phyloP scores from a whole-genome alignment of 192 early-diverging fungal species.

The Rhizophagus prolifer region DNA sequence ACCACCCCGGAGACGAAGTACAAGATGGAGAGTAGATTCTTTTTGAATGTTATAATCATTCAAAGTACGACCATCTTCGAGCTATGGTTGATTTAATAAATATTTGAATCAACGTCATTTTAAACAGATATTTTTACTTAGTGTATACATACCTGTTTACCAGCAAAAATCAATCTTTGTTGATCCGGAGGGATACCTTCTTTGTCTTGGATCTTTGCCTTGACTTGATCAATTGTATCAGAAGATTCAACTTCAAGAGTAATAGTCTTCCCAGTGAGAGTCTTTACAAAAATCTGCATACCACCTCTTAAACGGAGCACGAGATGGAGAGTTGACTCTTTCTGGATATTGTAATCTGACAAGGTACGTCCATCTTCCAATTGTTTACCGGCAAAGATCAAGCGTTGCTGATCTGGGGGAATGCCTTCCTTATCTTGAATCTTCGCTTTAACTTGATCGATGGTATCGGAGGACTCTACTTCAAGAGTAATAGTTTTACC shows the following conservation, averaged over 20 bases:
- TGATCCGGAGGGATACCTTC: not conserved
- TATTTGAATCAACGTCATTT: no score
- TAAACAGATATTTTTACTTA: no score
- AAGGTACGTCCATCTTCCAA: constrained; percentile 74
- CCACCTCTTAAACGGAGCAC: constrained; percentile 68
- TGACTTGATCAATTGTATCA: not conserved
- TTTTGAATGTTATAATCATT: constrained; percentile 21
- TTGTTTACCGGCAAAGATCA: constrained; percentile 82
- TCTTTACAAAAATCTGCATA: constrained; percentile 78
- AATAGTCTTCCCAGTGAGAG: constrained; percentile 92
- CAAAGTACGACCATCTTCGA: no score
- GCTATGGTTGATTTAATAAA: no score
- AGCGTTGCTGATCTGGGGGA: constrained; percentile 71
- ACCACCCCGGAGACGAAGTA: constrained; percentile 71
- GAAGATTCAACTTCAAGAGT: constrained; percentile 53
- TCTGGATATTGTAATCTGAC: constrained; percentile 66
- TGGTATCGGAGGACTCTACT: not conserved
- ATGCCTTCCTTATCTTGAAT: constrained; percentile 86
- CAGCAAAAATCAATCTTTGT: constrained; percentile 38
- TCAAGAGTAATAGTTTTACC: not conserved
- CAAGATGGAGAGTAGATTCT: constrained; percentile 62
- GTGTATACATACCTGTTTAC: not conserved
- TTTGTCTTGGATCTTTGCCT: not conserved
- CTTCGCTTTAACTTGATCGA: constrained; percentile 52
- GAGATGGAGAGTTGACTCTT: constrained; percentile 57